Evolutionary conservation across 2,329 filamentous ascomycete genomes (phyloP), one percentile per base, ranked within the genome.

Genomic region (Venturia effusa): DNA sequence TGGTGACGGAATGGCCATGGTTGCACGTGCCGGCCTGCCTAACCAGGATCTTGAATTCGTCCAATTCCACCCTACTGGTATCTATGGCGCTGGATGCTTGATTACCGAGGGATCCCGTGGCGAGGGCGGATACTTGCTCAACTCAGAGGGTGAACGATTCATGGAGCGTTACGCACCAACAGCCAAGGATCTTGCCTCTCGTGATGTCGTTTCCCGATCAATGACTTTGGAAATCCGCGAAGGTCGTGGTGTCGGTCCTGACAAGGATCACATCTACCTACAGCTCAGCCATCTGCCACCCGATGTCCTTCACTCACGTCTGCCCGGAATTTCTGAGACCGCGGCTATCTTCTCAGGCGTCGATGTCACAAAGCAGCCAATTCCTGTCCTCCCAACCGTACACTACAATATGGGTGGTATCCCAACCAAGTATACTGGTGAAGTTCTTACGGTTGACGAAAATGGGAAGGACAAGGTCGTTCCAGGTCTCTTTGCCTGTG

Each of bases 321-420:
- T 99, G 66, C 93, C 93, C 64, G 93, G 93, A 86, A 99, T 99
- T 76, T 97, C 93, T 45, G 94, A 99, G 83, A 99, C 94, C 40
- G 94, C 93, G 62, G 92, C 90, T 70, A 97, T 97, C 73, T 99
- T 99, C 79, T 84, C 93, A 66, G 93, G 94, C 80, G 92, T 99
- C 71, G 94, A 99, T 76, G 93, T 99, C 70, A 88, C 87, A 74
- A 97, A 96, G 83, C 90, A 97, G 80, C 93, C 93, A 68, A 97
- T 97, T 70, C 93, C 93, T 67, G 93, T 97, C 69, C 83, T 97
- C 67, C 93, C 93, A 65, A 97, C 93, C 55, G 93, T 97, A 69
- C 92, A 99, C 83, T 99, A 99, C 85, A 97, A 97, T 84, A 99
- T 97, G 94, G 93, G 93, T 78, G 93, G 94, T 84, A 97, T 99